These are phyloP conservation scores for Penicillium sp. DNA, from an alignment of 2,329 filamentous ascomycete species.

Conservation along the genomic window DNA sequence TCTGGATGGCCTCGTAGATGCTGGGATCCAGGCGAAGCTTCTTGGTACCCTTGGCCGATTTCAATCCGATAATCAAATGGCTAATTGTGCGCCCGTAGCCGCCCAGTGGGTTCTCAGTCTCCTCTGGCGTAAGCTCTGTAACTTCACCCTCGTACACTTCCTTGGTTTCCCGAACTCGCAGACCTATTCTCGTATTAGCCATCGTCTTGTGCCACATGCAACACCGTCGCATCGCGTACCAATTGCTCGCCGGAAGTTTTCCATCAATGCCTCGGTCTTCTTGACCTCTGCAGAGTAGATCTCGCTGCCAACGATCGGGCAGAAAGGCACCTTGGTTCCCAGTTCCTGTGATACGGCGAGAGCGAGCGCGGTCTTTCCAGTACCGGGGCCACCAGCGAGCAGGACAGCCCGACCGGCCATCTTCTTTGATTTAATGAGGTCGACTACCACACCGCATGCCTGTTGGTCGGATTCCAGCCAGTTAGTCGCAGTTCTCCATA, in stretches of 20 bases:
- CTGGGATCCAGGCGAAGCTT: constrained; percentile 94
- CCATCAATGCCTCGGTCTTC: constrained; percentile 99
- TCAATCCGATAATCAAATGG: constrained; percentile 87
- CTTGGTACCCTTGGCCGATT: constrained; percentile 95
- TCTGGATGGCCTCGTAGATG: constrained; percentile 99
- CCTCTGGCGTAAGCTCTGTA: constrained; percentile 93
- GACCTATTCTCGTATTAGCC: constrained; percentile 42
- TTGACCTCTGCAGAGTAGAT: constrained; percentile 98
- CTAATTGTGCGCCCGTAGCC: constrained; percentile 97
- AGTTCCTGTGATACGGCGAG: constrained; percentile 94
- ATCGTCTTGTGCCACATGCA: background rate
- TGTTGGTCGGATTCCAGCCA: constrained; percentile 34
- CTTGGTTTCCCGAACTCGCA: constrained; percentile 97
- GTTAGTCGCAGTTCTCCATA: constrained; percentile 12
- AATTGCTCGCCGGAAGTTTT: constrained; percentile 96
- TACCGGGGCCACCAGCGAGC: constrained; percentile 89
- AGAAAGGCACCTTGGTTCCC: constrained; percentile 97
- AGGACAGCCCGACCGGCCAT: constrained; percentile 94
- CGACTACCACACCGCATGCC: constrained; percentile 94
- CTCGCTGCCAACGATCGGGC: constrained; percentile 95
- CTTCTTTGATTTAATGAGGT: constrained; percentile 91
- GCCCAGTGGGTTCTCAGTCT: constrained; percentile 94
- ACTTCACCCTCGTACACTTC: constrained; percentile 99
- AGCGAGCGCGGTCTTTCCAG: constrained; percentile 93
- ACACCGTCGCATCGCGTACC: constrained; percentile 50